Conservation (phyloP, 169 alveolate species). For the Cryptosporidium viatorum region DNA sequence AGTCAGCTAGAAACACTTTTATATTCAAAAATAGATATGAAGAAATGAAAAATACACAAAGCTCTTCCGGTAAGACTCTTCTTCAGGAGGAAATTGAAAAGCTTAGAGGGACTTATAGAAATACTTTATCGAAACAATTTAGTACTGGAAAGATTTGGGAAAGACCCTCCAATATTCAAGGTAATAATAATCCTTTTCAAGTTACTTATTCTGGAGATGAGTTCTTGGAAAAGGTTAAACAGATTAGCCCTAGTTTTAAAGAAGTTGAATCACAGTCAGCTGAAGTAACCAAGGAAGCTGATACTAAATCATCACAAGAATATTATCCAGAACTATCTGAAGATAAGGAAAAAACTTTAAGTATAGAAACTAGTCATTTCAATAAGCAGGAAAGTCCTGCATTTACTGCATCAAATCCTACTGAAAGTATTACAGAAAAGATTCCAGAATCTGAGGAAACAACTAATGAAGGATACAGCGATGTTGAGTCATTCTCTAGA, state of each 20-base stretch:
- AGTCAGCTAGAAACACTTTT: slow-evolving; percentile 27
- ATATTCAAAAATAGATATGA: slow-evolving; percentile 45
- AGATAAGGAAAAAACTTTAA: neutral
- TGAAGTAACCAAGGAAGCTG: neutral
- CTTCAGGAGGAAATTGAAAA: slow-evolving; percentile 54
- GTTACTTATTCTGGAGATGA: slow-evolving; percentile 1
- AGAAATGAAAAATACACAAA: slow-evolving; percentile 44
- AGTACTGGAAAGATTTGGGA: slow-evolving; percentile 48
- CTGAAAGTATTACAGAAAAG: neutral
- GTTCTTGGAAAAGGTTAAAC: neutral
- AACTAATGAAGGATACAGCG: slow-evolving; percentile 24
- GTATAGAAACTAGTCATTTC: neutral
- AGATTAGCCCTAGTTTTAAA: slow-evolving; percentile 1
- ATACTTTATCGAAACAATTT: slow-evolving; percentile 24
- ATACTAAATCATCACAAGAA: neutral
- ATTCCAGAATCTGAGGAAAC: slow-evolving; percentile 2
- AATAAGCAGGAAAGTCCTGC: neutral
- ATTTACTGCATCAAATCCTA: neutral
- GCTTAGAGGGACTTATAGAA: slow-evolving; percentile 56
- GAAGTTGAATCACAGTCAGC: neutral
- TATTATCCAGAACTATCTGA: neutral
- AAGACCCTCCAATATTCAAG: neutral
- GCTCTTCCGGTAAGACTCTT: slow-evolving; percentile 43
- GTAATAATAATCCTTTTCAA: neutral
- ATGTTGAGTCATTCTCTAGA: slow-evolving; percentile 10